Base-by-base conservation (phyloP, 1,139 yeast species). In the Blastobotrys proliferans region DNA sequence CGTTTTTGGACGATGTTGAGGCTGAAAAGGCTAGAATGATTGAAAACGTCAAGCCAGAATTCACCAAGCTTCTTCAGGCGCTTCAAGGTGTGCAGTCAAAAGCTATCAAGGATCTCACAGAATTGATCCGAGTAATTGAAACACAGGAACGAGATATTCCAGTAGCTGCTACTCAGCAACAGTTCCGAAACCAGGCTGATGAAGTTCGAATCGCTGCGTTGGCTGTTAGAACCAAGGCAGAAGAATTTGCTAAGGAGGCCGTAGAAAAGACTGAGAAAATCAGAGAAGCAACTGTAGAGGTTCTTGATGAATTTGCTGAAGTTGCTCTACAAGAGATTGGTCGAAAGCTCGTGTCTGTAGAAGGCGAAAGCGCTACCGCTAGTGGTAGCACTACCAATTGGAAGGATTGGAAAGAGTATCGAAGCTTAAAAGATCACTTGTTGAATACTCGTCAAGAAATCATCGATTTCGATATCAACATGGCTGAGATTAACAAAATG, bases 371-470 rank as follows among this genome's bases (percentile, higher is more conserved):
- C 10, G 43, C 49, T 44, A 44, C 40, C 40, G 54, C 53, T 26
- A 50, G 46, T 30, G 35, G 65, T 70, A 67, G 44, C 43, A 32
- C 41, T n/a, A 51, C 56, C 10, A 53, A 54, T 32, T 83, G 92
- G 84, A 62, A 68, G 19, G 77, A 78, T 36, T 84, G 92, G 92
- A 81, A 78, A 57, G 72, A 72, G 48, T 83, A 76, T 59, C 78
- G 80, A 51, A 62, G 64, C 37, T 69, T 81, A 44, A 84, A 83
- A 58, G 78, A 75, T 44, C 61, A 66, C 19, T 62, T 84, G 24
- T 70, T 74, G 51, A 66, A 68, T 19, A 69, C 76, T 43, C 72
- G 95, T 45, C 86, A 83, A 51, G 66, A 65, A 24, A 63, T 86
- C 29, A 72, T 72, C 41, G 65, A 71, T 37, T 69, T 74, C 46